Percentiles rank a stretch among this genome's conserved stretches.
Evolutionary conservation across 1,284 basidiomycete genomes (phyloP).

Genomic region (Trichosporon coremiiforme): DNA sequence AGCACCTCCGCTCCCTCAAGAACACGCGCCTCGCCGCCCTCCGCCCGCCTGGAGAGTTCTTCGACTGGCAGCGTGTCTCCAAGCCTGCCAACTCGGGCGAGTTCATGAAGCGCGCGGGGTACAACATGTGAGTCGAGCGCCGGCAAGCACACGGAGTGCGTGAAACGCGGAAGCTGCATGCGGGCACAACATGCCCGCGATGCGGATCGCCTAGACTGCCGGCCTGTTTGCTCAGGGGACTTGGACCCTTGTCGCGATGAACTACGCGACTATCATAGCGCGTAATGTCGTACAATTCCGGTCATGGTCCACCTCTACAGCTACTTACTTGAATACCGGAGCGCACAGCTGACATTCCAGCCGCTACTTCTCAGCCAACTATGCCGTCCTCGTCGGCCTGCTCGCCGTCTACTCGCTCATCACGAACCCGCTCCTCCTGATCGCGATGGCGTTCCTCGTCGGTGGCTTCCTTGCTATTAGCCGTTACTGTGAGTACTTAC

Average conservation of each 20-base stretch:
- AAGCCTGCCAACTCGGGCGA: conserved; percentile 66
- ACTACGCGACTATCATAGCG: too few species aligned
- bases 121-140: conserved; percentile 43
- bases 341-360: conserved; percentile 63
- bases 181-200: too few species aligned
- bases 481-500: conserved; percentile 70
- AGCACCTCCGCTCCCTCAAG: conserved; percentile 73
- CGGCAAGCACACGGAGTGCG: too few species aligned
- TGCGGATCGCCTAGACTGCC: too few species aligned
- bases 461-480: conserved; percentile 90
- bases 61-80: conserved; percentile 85
- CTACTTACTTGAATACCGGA: too few species aligned
- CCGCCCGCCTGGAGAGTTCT: conserved; percentile 72
- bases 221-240: too few species aligned
- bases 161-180: too few species aligned
- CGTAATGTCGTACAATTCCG: too few species aligned
- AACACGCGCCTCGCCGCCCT: conserved; percentile 81
- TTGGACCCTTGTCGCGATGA: too few species aligned
- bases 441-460: conserved; percentile 84
- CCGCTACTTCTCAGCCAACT: conserved; percentile 90
- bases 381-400: conserved; percentile 75
- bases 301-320: too few species aligned
- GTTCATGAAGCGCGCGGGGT: conserved; percentile 54
- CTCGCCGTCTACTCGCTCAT: conserved; percentile 87
- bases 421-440: conserved; percentile 76